Evolutionary conservation across 129 eudicot genomes (phyloP).

Genomic region (Sambucus nigra): DNA sequence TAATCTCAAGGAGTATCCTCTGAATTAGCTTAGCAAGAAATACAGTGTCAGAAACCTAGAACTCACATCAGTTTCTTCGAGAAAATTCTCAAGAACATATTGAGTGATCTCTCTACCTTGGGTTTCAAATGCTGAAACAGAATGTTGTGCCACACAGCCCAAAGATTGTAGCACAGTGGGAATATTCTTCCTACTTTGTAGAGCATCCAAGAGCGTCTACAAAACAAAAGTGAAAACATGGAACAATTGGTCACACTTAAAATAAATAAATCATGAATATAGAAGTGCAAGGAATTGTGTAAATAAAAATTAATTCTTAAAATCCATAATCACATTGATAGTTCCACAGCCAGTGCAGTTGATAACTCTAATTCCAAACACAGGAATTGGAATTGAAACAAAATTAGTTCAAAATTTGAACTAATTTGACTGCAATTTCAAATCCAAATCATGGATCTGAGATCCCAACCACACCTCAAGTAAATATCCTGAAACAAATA

Average conservation of each 20-base stretch:
- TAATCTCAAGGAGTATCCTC: not conserved
- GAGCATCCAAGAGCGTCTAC: slow-evolving; percentile 66
- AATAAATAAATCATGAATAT: no score
- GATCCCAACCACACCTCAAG: no score
- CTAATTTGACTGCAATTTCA: no score
- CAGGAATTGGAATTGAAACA: no score
- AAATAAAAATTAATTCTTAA: no score
- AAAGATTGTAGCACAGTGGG: slow-evolving; percentile 82
- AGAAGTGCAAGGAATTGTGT: no score
- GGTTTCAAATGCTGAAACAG: slow-evolving; percentile 46
- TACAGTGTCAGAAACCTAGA: slow-evolving; percentile 4
- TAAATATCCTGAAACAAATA: not conserved
- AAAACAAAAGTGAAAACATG: not conserved
- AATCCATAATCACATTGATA: not conserved
- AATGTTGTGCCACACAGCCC: slow-evolving; percentile 78
- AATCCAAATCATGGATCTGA: no score
- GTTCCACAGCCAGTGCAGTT: not conserved
- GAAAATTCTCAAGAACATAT: slow-evolving; percentile 50
- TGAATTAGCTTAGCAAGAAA: not conserved
- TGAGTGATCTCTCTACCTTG: slow-evolving; percentile 45
- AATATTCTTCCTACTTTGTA: slow-evolving; percentile 40
- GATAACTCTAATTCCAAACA: no score
- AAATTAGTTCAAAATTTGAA: no score
- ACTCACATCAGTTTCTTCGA: slow-evolving; percentile 38
- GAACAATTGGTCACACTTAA: not conserved